A percentile compares a stretch with the other conserved stretches of the same genome.
These are phyloP conservation scores for Neurospora sp. DNA, from an alignment of 495 filamentous ascomycete species.

Conservation along the genomic window DNA sequence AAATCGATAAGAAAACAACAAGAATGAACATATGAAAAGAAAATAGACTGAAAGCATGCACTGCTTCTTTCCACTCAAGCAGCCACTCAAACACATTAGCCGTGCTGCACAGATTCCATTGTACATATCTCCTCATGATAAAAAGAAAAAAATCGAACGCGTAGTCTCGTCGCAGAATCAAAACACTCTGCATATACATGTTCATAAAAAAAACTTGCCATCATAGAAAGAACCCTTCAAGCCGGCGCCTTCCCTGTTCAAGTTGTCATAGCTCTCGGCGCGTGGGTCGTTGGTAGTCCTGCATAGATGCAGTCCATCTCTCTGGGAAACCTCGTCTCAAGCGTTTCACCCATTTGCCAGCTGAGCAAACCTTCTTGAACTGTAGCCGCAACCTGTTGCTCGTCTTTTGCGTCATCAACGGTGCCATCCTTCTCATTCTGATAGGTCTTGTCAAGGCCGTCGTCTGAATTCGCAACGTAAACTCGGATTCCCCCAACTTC, in stretches of 20 bases:
- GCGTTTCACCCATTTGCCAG: slow-evolving; percentile 16
- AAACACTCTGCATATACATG: not conserved
- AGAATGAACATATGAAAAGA: not conserved
- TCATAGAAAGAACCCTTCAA: not conserved
- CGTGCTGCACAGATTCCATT: not conserved
- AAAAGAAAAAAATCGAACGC: not conserved
- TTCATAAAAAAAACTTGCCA: not conserved
- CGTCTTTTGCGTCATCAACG: not conserved
- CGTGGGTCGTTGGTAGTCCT: not conserved
- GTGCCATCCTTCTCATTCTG: not conserved
- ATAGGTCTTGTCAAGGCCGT: not conserved
- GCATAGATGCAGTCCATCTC: slow-evolving; percentile 22
- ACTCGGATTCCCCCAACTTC: slow-evolving; percentile 5
- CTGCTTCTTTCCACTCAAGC: not conserved
- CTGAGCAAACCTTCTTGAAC: not conserved
- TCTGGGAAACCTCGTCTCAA: slow-evolving; percentile 14
- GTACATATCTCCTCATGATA: not conserved
- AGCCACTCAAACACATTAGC: not conserved
- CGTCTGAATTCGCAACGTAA: slow-evolving; percentile 1
- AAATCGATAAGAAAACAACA: not conserved
- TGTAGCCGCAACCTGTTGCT: not conserved
- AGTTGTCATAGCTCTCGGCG: not conserved
- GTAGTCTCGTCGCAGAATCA: not conserved
- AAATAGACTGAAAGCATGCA: not conserved
- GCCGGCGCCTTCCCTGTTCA: not conserved